These are phyloP conservation scores for Pseudogymnoascus sp. DNA, from an alignment of 2,329 filamentous ascomycete genomes.

Conservation along the genomic window DNA sequence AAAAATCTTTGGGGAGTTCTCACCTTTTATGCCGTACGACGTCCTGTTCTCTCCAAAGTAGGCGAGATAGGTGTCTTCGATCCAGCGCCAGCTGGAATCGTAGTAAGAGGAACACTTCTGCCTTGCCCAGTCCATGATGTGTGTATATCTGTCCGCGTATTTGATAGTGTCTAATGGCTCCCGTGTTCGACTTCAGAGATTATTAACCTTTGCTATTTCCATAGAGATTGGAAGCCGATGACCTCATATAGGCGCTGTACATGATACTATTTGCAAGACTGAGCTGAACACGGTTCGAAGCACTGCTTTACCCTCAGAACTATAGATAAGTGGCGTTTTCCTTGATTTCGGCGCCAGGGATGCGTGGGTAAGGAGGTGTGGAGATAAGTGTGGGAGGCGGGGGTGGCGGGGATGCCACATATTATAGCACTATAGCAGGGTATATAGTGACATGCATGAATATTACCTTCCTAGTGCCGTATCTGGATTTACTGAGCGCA, in stretches of 20 bases:
- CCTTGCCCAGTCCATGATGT: constrained; percentile 13
- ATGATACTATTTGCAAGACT: neutral
- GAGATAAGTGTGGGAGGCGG: neutral
- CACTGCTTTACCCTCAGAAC: neutral
- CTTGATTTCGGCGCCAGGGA: neutral
- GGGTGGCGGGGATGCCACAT: neutral
- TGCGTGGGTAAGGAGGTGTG: neutral
- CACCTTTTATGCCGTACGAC: constrained; percentile 27
- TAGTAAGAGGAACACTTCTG: constrained; percentile 18
- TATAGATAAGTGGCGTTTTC: neutral
- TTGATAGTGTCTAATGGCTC: neutral
- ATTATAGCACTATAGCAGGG: neutral
- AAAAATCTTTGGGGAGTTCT: neutral
- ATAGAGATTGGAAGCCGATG: constrained; percentile 4
- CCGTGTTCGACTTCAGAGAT: neutral
- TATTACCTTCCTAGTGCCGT: neutral
- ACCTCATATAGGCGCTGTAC: neutral
- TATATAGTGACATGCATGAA: neutral
- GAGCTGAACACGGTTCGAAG: neutral
- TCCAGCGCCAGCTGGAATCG: constrained; percentile 23
- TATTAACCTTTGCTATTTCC: neutral
- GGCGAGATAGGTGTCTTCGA: constrained; percentile 28
- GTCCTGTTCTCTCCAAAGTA: constrained; percentile 28
- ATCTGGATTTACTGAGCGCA: too few species aligned
- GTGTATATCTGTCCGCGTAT: neutral